Base-by-base conservation (phyloP, 2,329 filamentous ascomycete genomes). In the Fusarium pseudoanthophilum region DNA sequence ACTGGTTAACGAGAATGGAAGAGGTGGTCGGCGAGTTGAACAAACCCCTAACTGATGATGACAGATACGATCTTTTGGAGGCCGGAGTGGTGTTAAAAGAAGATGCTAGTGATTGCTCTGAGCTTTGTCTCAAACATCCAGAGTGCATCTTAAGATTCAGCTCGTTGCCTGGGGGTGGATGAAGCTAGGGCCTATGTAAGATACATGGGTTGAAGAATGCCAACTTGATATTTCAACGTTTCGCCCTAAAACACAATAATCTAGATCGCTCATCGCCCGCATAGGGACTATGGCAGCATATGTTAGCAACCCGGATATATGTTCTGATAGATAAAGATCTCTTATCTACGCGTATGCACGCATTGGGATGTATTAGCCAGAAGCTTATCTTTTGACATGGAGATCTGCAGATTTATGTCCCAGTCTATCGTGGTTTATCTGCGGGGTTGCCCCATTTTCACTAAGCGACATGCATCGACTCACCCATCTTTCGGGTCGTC, bases 21-120 rank as follows among this genome's bases (percentile, higher is more conserved):
- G 5, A 57, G 2, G 24, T 56, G 4, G 1, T 28, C 7, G 2
- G 0, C 2, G 14, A 11, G 0, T 36, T 59, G 8, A 5, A 7
- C 1, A 60, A 9, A 4, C 58, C 58, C 1, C 15, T 60, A 1
- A 0, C 7, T 18, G 5, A 16, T 21, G 7, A 34, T 0, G 18
- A 37, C 1, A 58, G 9, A 28, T 4, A 10, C 7, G 0, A 9
- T 5, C 7, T 63, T 1, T 9, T 11, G 7, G 24, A 9, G 1
- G 13, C n/a, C 0, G 60, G 52, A 0, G 52, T 63, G 0, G 6
- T 49, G 14, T 32, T 59, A 7, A 28, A 28, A 28, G 26, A 28
- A 4, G 26, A 28, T 28, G 26, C 26, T 28, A 28, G 5, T 28
- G 26, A 28, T 28, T 28, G 26, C 26, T 7, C 26, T 28, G 26